Evolutionary conservation across 495 filamentous ascomycete genomes (phyloP).

Genomic region (Diplogelasinospora grovesii): DNA sequence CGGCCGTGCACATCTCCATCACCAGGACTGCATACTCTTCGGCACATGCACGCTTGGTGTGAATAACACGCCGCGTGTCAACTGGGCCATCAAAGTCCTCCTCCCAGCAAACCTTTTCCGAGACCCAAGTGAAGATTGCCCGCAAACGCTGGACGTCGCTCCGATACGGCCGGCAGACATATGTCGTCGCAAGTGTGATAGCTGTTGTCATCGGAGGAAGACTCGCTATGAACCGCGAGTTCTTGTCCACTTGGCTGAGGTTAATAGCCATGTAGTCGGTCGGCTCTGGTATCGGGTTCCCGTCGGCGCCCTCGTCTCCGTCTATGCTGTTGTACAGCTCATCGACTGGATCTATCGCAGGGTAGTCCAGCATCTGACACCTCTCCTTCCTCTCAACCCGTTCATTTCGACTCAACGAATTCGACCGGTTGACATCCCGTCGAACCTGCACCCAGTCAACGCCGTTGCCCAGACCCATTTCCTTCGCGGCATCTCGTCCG

Average conservation of each 20-base stretch:
- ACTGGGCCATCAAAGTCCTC: slow-evolving; percentile 75
- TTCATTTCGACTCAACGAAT: slow-evolving; percentile 85
- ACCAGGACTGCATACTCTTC: slow-evolving; percentile 87
- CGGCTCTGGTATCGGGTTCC: slow-evolving; percentile 72
- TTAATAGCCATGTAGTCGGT: slow-evolving; percentile 76
- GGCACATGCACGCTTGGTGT: slow-evolving; percentile 76
- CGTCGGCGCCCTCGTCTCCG: slow-evolving; percentile 85
- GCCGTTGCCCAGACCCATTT: slow-evolving; percentile 57
- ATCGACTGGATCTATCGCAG: slow-evolving; percentile 81
- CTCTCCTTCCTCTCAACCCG: slow-evolving; percentile 78
- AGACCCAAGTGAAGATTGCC: slow-evolving; percentile 94
- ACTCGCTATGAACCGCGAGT: slow-evolving; percentile 80
- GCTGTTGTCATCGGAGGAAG: slow-evolving; percentile 88
- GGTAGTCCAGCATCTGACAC: slow-evolving; percentile 90
- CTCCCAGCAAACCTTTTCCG: slow-evolving; percentile 95
- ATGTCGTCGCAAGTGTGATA: slow-evolving; percentile 77
- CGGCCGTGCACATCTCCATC: slow-evolving; percentile 85
- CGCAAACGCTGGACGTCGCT: slow-evolving; percentile 90
- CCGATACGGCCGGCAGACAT: slow-evolving; percentile 89
- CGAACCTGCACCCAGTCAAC: slow-evolving; percentile 95
- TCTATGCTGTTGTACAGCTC: slow-evolving; percentile 77
- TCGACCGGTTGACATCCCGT: slow-evolving; percentile 90
- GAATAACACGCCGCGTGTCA: slow-evolving; percentile 75
- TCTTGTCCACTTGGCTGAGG: slow-evolving; percentile 85
- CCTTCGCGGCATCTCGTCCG: slow-evolving; percentile 48